A percentile compares a stretch with the other conserved stretches of the same genome.
Conservation (phyloP, 2,329 filamentous ascomycete species). For the Seiridium unicorne region DNA sequence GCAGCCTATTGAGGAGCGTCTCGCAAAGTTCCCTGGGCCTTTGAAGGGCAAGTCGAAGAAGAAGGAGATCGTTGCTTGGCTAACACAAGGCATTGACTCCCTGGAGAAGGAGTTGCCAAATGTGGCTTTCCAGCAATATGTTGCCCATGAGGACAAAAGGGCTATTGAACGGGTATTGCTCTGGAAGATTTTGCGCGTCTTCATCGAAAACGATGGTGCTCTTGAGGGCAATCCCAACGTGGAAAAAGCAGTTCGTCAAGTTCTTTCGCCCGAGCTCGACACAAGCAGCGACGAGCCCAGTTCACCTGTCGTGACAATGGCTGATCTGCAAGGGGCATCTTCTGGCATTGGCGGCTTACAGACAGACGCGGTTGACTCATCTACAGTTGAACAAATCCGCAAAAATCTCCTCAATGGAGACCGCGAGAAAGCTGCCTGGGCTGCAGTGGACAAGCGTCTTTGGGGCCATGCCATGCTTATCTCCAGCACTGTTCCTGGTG, state of each 20-base stretch:
- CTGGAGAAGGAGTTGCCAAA: constrained; percentile 62
- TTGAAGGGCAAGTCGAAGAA: constrained; percentile 90
- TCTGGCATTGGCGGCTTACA: constrained; percentile 36
- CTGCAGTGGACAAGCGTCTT: constrained; percentile 85
- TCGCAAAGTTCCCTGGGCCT: constrained; percentile 85
- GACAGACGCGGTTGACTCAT: constrained; percentile 67
- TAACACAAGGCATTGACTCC: constrained; percentile 70
- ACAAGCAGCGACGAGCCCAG: constrained; percentile 18
- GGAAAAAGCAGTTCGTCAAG: constrained; percentile 70
- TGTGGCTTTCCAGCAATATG: constrained; percentile 45
- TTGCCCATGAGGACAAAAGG: constrained; percentile 65
- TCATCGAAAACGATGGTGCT: constrained; percentile 83
- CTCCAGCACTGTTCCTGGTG: constrained; percentile 68
- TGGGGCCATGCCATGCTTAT: constrained; percentile 98
- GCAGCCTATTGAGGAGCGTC: constrained; percentile 66
- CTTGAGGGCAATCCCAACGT: constrained; percentile 72
- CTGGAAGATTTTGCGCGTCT: constrained; percentile 80
- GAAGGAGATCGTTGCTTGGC: constrained; percentile 85
- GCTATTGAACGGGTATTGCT: constrained; percentile 77
- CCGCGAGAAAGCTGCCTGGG: constrained; percentile 88
- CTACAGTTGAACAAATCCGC: constrained; percentile 70
- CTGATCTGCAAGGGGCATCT: constrained; percentile 36
- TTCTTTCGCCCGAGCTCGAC: constrained; percentile 63
- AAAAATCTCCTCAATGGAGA: constrained; percentile 75
- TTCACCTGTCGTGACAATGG: constrained; percentile 28